Evolutionary conservation across 345 rosid genomes (phyloP), one percentile per base, ranked within the genome.

Genomic region (Hibiscus tridactylites): DNA sequence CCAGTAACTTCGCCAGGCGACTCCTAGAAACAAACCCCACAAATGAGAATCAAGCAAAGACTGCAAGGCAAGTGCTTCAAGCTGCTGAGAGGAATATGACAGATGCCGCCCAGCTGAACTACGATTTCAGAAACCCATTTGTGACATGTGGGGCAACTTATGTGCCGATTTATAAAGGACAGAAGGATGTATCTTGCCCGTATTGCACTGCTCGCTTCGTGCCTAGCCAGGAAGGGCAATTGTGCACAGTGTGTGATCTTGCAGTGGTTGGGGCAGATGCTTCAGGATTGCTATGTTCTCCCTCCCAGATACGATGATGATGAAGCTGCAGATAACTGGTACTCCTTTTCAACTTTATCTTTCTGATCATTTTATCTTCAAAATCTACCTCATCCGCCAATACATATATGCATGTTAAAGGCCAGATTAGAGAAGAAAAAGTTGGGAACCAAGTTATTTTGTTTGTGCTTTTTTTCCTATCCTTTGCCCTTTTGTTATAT

Each of bases 191-290:
- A 4, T 81, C 91, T 0, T 93, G 98, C 82, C 93, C 98, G 0
- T 94, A 86, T 76, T 94, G 98, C 74, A 86, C 84, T 16, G 83
- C 96, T 6, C 78, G 92, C 33, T 94, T 91, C 57, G 91, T 94
- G n/a, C 97, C 91, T 21, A 49, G 70, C 77, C 85, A 90, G 73
- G 93, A 86, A 80, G 97, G 96, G n/a, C 79, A 82, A 68, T 83
- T 90, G 37, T 94, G 98, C 74, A 57, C 85, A 0, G 93, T 91
- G 6, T 94, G 97, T 77, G 94, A 94, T 81, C 93, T 94, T 75
- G 90, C 98, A 6, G 88, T 85, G 21, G 83, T 93, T 8, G 97
- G 98, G 9, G 92, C 96, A 73, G 97, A 93, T 80, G 97, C 98
- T 57, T 93, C 97, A 2, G 98, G 98, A 50, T 78, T 93, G 85